Conservation (phyloP, 169 alveolate species). For the Haemoproteus tartakovskyi region DNA sequence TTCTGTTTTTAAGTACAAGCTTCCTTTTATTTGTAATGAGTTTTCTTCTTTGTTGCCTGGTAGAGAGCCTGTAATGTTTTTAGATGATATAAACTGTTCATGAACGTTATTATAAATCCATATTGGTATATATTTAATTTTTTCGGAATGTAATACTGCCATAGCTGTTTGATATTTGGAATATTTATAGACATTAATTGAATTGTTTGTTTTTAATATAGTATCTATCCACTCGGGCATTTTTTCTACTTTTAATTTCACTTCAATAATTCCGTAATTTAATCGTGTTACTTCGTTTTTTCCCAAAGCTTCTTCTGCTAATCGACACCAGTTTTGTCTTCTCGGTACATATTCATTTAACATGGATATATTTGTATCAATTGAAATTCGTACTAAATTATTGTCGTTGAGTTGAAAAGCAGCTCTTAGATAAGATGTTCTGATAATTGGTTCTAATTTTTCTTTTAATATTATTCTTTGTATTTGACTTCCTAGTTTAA, state of each 20-base stretch:
- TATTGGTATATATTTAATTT: constrained; percentile 67
- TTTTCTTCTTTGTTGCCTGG: no score
- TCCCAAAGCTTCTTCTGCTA: constrained; percentile 77
- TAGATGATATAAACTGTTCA: constrained; percentile 21
- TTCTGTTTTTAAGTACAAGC: no score
- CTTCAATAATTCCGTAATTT: constrained; percentile 73
- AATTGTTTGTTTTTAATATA: constrained; percentile 66
- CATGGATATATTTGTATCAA: constrained; percentile 80
- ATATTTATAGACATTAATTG: constrained; percentile 71
- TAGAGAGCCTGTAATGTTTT: constrained; percentile 10
- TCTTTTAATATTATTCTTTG: constrained; percentile 66
- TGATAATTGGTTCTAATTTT: constrained; percentile 74
- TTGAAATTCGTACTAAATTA: constrained; percentile 73
- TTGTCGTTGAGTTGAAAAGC: constrained; percentile 77
- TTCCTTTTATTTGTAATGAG: no score
- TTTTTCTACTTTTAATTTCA: constrained; percentile 70
- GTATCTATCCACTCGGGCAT: constrained; percentile 71
- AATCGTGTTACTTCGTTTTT: constrained; percentile 70
- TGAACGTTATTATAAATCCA: constrained; percentile 67
- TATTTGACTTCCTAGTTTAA: constrained; percentile 69
- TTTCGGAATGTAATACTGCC: constrained; percentile 74
- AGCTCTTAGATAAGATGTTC: constrained; percentile 79
- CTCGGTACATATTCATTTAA: constrained; percentile 60
- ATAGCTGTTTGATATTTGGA: constrained; percentile 77
- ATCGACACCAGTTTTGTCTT: constrained; percentile 78